Evolutionary conservation across 2,329 filamentous ascomycete genomes (phyloP), one percentile per base, ranked within the genome.

Genomic region (Cladophialophora bantiana): DNA sequence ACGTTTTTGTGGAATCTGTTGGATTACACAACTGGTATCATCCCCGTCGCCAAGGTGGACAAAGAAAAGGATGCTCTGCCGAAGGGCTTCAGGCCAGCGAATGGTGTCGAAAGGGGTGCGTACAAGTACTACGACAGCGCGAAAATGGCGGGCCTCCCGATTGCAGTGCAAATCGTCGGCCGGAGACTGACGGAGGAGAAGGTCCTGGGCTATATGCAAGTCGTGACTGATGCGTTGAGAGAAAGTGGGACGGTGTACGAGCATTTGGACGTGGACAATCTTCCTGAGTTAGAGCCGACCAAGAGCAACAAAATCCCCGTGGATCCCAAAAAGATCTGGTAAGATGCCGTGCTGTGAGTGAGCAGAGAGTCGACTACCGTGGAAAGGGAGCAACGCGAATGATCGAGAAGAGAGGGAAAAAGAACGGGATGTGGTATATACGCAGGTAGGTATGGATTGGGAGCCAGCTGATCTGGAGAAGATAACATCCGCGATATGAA

Each of bases 1-100:
- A 97, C 94, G 0, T 97, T 97, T 76, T 79, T 97, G 64, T 98
- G 95, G 82, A 97, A 97, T 74, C 71, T 97, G 87, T 86, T 97
- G 57, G 94, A 97, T 76, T 97, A 97, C 78, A 87, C 91, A 0
- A 86, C 87, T 12, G 94, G 94, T 42, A 88, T 97, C 40, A 75
- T 98, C 26, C 94, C 94, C 0, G 89, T 97, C 1, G 94, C 92
- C 0, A 91, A 93, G 67, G 94, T 97, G 0, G 90, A 97, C 71
- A 74, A 78, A 1, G 82, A 88, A 50, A 91, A 95, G 74, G 84
- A 87, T 69, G 83, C 94, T 0, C 87, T 93, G 0, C 86, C 73
- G 55, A 64, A 66, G 13, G 73, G 73, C 7, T 73, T 78, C 7
- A 80, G 77, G n/a, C 73, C 75, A 62, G 83, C 94, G 59, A 95